Base-by-base conservation (phyloP, 1,139 yeast species). In the Torulaspora pretoriensis region DNA sequence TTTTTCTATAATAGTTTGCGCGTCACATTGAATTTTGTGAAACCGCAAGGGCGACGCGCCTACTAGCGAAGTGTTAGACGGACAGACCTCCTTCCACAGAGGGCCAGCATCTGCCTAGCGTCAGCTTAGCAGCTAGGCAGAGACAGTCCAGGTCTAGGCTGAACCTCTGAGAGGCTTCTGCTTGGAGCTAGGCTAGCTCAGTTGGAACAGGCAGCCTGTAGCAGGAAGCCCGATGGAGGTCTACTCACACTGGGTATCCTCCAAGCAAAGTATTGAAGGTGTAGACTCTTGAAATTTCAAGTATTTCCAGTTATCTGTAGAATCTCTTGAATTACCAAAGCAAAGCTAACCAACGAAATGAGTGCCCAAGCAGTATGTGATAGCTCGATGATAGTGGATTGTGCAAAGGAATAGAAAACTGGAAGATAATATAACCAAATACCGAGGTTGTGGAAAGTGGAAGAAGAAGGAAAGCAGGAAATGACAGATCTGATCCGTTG, bases 301-400 rank as follows among this genome's bases (percentile, higher is more conserved):
- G 24, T 16, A 38, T 24, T 35, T 29, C 26, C 33, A 19, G 28
- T 38, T 23, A 29, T 29, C n/a, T 25, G 19, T 25, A 17, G 28
- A 29, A 32, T 10, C 19, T 23, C 42, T 38, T 39, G 50, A 41
- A 42, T 39, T 35, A 47, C 28, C 44, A 45, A 50, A 46, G 48
- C 45, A 51, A 42, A 49, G 47, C 49, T 46, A 50, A 46, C 53
- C 53, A 55, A 51, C 59, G 54, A 59, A 61, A 61, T 61, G 65
- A 60, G 61, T 58, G 65, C 63, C 56, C 63, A 59, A 59, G 53
- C 52, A 56, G 64, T 59, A 59, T 59, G 63, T 59, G 28, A 30
- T 10, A 22, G 8, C 19, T 9, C 16, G 32, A 12, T 26, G 7
- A 6, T 17, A 12, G 13, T 28, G 23, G 12, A 14, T 19, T n/a